A percentile compares a stretch with the other conserved stretches of the same genome.
phyloP scores from a whole-genome alignment of 2,329 filamentous ascomycete species.

The Stagonosporopsis tanaceti region DNA sequence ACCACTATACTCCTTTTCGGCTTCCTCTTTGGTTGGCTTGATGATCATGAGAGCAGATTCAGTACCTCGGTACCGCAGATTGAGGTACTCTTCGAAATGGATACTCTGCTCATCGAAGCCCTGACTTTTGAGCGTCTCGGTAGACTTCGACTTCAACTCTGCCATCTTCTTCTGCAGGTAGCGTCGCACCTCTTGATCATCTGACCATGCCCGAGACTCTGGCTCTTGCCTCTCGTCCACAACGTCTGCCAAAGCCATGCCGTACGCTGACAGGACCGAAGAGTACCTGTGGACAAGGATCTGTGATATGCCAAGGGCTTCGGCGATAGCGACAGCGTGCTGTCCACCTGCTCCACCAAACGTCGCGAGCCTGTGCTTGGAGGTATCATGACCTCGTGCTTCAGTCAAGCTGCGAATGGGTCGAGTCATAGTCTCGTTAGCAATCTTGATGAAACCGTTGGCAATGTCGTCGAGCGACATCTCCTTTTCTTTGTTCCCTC shows the following conservation, averaged over 20 bases:
- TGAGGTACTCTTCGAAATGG: slow-evolving; percentile 89
- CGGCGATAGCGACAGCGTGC: slow-evolving; percentile 89
- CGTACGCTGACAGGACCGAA: slow-evolving; percentile 87
- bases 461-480: slow-evolving; percentile 87
- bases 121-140: slow-evolving; percentile 72
- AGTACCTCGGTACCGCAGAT: slow-evolving; percentile 90
- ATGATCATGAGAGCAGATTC: slow-evolving; percentile 92
- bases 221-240: slow-evolving; percentile 90
- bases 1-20: slow-evolving; percentile 65
- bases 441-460: slow-evolving; percentile 87
- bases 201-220: slow-evolving; percentile 67
- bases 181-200: slow-evolving; percentile 64
- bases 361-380: slow-evolving; percentile 86
- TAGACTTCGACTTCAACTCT: slow-evolving; percentile 79
- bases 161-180: slow-evolving; percentile 77
- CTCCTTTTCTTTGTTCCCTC: slow-evolving; percentile 62
- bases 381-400: slow-evolving; percentile 90
- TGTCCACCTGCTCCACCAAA: slow-evolving; percentile 93
- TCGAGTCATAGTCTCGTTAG: slow-evolving; percentile 89
- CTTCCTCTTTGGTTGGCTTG: slow-evolving; percentile 72
- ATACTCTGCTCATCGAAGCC: slow-evolving; percentile 80
- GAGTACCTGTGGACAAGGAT: slow-evolving; percentile 89
- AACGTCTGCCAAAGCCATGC: slow-evolving; percentile 91
- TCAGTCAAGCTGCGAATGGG: slow-evolving; percentile 91
- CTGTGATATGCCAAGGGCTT: slow-evolving; percentile 82